Conservation (phyloP, 2,329 filamentous ascomycete species). For the Macrophomina pseudophaseolina region DNA sequence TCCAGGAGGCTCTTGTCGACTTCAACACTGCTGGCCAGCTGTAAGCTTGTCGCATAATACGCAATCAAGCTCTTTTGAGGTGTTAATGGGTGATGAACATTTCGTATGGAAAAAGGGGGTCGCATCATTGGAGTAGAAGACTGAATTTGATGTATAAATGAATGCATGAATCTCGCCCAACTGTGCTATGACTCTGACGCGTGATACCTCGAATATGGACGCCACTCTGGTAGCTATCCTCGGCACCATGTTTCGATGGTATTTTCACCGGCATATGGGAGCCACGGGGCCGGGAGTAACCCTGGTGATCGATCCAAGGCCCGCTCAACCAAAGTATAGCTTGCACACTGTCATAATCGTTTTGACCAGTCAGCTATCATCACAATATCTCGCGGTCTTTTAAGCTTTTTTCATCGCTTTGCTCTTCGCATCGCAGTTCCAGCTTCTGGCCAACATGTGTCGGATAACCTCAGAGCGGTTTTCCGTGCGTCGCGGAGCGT, state of each 20-base stretch:
- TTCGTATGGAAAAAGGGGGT: not conserved
- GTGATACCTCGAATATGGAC: too few species aligned
- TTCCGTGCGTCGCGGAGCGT: not conserved
- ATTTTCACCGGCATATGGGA: too few species aligned
- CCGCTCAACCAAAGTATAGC: not conserved
- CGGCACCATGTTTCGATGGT: too few species aligned
- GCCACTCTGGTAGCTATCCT: too few species aligned
- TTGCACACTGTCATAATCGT: not conserved
- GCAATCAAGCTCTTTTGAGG: conserved; percentile 13
- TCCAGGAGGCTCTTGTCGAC: conserved; percentile 81
- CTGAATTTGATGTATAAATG: conserved; percentile 25
- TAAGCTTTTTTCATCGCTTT: not conserved
- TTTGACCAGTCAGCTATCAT: not conserved
- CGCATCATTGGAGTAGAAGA: conserved; percentile 24
- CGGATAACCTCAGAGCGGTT: not conserved
- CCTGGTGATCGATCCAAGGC: not conserved
- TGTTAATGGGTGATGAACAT: conserved; percentile 13
- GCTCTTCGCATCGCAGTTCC: not conserved
- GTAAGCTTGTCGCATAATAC: conserved; percentile 50
- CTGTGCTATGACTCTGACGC: too few species aligned
- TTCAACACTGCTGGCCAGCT: conserved; percentile 85
- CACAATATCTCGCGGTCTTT: not conserved
- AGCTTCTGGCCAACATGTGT: not conserved
- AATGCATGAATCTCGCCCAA: conserved; percentile 19
- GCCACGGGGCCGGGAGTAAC: not conserved